phyloP scores from a whole-genome alignment of 257 asterid genomes.

The Solanum tarijense region DNA sequence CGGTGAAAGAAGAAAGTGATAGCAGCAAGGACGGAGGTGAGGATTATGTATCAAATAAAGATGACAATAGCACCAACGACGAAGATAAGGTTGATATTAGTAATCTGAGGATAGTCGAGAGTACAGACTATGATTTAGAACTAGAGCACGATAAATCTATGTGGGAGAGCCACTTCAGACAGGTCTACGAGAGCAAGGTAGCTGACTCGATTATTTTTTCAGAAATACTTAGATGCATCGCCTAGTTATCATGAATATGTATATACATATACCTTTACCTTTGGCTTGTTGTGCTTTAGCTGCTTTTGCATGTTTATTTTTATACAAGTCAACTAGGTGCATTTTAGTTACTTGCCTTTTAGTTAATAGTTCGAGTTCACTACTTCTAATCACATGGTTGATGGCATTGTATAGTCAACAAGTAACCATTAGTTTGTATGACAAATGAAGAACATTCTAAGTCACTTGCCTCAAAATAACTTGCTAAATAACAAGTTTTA shows the following conservation, averaged over 20 bases:
- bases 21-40: neutral
- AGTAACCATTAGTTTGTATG: no score
- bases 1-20: neutral
- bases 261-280: neutral
- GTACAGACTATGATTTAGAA: neutral
- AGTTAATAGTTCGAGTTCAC: neutral
- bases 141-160: neutral
- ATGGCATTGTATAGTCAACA: neutral
- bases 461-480: neutral
- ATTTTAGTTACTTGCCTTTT: neutral
- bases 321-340: neutral
- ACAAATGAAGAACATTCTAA: no score
- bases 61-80: neutral
- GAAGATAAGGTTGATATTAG: neutral
- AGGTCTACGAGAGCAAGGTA: neutral
- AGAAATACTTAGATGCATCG: neutral
- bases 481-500: no score
- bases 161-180: neutral
- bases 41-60: neutral
- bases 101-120: no score
- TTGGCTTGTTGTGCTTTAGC: neutral
- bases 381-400: neutral
- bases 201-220: neutral
- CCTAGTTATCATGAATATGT: neutral
- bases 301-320: neutral